phyloP scores from a whole-genome alignment of 192 early-diverging fungal genomes.

The Coemansia pectinata region DNA sequence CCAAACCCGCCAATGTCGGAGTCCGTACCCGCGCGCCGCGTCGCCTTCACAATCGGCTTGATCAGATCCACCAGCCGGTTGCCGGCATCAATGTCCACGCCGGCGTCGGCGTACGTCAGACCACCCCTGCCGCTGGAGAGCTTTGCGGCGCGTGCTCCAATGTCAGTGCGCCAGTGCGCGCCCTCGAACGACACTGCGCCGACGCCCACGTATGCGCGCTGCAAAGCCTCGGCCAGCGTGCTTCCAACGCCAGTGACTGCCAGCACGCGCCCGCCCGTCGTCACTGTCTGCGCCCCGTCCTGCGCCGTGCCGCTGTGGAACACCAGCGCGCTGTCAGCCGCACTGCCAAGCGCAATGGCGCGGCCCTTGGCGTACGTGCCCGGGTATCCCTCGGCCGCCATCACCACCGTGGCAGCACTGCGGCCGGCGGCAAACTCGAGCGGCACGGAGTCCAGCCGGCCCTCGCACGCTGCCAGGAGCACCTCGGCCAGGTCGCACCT shows the following conservation, averaged over 20 bases:
- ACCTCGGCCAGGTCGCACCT: constrained; percentile 85
- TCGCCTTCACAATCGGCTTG: constrained; percentile 94
- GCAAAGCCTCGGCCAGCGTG: constrained; percentile 76
- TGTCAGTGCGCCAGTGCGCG: constrained; percentile 89
- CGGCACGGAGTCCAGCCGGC: constrained; percentile 85
- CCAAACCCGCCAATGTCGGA: constrained; percentile 99
- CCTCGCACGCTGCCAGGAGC: constrained; percentile 83
- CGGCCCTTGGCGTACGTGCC: constrained; percentile 81
- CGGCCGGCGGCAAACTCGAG: constrained; percentile 70
- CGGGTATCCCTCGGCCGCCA: constrained; percentile 93
- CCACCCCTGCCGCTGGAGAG: constrained; percentile 44
- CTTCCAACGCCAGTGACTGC: constrained; percentile 83
- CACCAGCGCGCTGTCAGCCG: constrained; percentile 57
- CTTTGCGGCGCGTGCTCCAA: constrained; percentile 59
- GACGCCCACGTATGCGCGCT: constrained; percentile 73
- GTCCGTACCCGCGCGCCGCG: constrained; percentile 88
- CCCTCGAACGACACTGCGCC: constrained; percentile 77
- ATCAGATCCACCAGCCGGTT: constrained; percentile 94
- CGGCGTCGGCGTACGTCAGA: constrained; percentile 93
- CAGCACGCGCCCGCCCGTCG: constrained; percentile 93
- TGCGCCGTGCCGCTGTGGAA: constrained; percentile 92
- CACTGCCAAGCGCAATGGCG: constrained; percentile 63
- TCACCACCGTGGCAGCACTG: constrained; percentile 85
- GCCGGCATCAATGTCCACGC: constrained; percentile 95
- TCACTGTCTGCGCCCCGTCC: constrained; percentile 64